These are phyloP conservation scores for Cystobasidium pallidum DNA, from an alignment of 1,284 basidiomycete species.

Conservation along the genomic window DNA sequence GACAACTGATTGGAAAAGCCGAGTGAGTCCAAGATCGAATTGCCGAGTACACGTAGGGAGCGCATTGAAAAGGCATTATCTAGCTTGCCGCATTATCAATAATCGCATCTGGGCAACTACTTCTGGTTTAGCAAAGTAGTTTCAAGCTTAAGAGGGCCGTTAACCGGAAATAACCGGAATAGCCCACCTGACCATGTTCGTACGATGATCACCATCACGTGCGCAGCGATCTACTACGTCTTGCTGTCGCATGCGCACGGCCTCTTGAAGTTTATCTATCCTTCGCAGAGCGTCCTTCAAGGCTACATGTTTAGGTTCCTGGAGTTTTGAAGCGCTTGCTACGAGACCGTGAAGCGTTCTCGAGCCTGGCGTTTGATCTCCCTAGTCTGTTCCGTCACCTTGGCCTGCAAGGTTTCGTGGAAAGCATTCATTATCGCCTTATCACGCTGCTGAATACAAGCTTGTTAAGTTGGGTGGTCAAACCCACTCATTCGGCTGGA, in stretches of 20 bases:
- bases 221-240: conserved; percentile 17
- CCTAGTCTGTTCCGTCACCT: conserved; percentile 20
- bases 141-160: conserved; percentile 5
- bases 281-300: conserved; percentile 20
- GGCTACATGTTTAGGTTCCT: conserved; percentile 15
- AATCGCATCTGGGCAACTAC: no score
- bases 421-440: conserved; percentile 16
- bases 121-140: conserved; percentile 17
- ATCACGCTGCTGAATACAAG: conserved; percentile 24
- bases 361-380: conserved; percentile 18
- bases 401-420: conserved; percentile 11
- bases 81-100: no score
- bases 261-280: conserved; percentile 17
- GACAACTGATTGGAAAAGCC: no score
- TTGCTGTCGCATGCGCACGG: conserved; percentile 19
- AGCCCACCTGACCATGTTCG: conserved; percentile 18
- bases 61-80: no score
- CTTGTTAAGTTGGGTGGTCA: conserved; percentile 15
- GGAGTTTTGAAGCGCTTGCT: conserved; percentile 21
- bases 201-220: conserved; percentile 26
- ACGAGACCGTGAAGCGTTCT: conserved; percentile 10
- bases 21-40: no score
- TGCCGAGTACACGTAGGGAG: no score
- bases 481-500: conserved; percentile 15
- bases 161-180: conserved; percentile 3